Base-by-base conservation (phyloP, 768 basidiomycete species). In the Kwoniella sp. region DNA sequence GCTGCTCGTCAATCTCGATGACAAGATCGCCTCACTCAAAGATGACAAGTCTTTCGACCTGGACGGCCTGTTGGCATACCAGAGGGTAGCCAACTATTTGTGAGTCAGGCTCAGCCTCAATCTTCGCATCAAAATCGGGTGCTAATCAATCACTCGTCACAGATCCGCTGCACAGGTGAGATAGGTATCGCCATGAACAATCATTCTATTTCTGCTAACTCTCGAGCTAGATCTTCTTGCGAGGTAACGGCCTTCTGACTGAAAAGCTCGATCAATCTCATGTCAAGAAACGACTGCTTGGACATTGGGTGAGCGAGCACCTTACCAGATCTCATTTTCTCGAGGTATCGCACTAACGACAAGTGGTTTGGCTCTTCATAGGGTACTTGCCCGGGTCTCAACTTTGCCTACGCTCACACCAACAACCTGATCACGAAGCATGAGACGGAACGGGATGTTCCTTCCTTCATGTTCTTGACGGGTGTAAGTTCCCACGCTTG, bases 241-340 rank as follows among this genome's bases (percentile, higher is more conserved):
- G 85, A 65, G 82, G 85, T 68, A 89, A 92, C 66, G 85, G 86
- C 12, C 83, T 91, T 1, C 80, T 93, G 30, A 85, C 88, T 63
- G 80, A 85, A 33, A 79, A 83, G n/a, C 65, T 81, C 8, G 83
- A 82, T 21, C 81, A 84, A 27, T 86, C 88, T 48, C 84, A 92
- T 76, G 88, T 95, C 81, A 93, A 94, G 81, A 83, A 84, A 46
- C 86, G 90, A 71, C 84, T 92, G 25, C 84, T 92, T 8, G 90
- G 91, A 0, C 90, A 91, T 72, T 90, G 89, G 88, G 89, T 88
- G 88, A 40, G 48, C 30, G 10, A 40, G 19, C 30, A 29, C 21
- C 22, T 2, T 53, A 29, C 22, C 29, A 13, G 0, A 33, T 33
- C 7, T 13, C 33, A 6, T 33, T 36, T 48, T 36, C n/a, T 7